Evolutionary conservation across 192 early-diverging fungal genomes (phyloP).

Genomic region (Podochytrium sp.): DNA sequence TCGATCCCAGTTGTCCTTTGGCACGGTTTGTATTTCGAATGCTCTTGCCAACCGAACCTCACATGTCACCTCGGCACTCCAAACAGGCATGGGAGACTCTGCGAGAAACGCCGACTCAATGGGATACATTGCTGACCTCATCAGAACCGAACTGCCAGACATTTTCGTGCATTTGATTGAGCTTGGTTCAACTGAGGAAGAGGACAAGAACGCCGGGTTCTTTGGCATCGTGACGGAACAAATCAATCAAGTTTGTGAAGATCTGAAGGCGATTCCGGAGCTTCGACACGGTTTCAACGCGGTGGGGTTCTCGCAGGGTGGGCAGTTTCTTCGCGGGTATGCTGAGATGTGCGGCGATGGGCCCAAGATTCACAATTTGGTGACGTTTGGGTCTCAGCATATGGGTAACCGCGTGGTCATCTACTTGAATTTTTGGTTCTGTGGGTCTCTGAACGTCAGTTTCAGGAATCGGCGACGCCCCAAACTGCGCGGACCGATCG

Average conservation of each 20-base stretch:
- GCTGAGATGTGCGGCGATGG: conserved; percentile 72
- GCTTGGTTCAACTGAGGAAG: conserved; percentile 65
- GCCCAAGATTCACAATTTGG: conserved; percentile 72
- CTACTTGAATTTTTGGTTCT: background rate
- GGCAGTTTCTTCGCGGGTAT: conserved; percentile 75
- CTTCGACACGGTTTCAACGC: conserved; percentile 83
- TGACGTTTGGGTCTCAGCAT: conserved; percentile 90
- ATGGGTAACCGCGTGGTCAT: conserved; percentile 45
- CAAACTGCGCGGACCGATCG: conserved; percentile 66
- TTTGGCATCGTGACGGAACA: conserved; percentile 86
- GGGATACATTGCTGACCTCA: conserved; percentile 20
- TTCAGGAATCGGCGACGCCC: conserved; percentile 69
- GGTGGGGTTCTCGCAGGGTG: conserved; percentile 91
- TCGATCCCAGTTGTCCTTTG: conserved; percentile 46
- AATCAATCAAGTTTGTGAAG: conserved; percentile 74
- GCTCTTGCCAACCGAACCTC: background rate
- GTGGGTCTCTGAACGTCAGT: background rate
- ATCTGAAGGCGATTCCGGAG: conserved; percentile 60
- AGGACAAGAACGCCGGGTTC: conserved; percentile 81
- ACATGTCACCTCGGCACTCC: background rate
- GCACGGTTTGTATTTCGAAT: conserved; percentile 32
- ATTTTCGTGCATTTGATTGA: conserved; percentile 75
- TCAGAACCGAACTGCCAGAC: conserved; percentile 51
- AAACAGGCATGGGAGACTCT: conserved; percentile 35
- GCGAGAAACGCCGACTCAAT: conserved; percentile 59